Conservation (phyloP, 2,329 filamentous ascomycete species). For the Fusarium metavorans region DNA sequence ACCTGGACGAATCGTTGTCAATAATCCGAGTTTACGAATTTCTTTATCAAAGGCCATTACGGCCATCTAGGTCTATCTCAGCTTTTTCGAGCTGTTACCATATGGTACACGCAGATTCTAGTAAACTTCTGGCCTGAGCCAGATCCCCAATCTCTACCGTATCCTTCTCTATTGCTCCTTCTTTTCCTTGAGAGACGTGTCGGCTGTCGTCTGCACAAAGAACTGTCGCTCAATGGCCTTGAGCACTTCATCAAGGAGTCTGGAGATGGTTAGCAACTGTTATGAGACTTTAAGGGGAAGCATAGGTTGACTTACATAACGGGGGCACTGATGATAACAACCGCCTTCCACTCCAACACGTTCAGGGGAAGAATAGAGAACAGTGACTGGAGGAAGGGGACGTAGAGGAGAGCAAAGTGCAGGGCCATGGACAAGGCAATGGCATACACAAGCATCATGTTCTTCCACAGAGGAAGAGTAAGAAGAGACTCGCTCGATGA, state of each 20-base stretch:
- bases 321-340: slow-evolving; percentile 86
- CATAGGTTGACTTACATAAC: slow-evolving; percentile 78
- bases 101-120: slow-evolving; percentile 48
- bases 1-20: not conserved
- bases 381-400: slow-evolving; percentile 85
- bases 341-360: slow-evolving; percentile 90
- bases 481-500: slow-evolving; percentile 95
- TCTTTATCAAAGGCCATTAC: slow-evolving; percentile 25
- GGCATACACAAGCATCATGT: slow-evolving; percentile 98
- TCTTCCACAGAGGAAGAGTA: slow-evolving; percentile 95
- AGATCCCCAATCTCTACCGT: slow-evolving; percentile 35
- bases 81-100: slow-evolving; percentile 20
- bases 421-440: slow-evolving; percentile 93
- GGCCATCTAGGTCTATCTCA: slow-evolving; percentile 40
- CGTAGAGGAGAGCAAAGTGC: slow-evolving; percentile 94
- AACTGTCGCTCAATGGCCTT: slow-evolving; percentile 80
- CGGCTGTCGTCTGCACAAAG: slow-evolving; percentile 67
- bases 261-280: slow-evolving; percentile 51
- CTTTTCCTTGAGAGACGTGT: slow-evolving; percentile 58
- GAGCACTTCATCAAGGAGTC: slow-evolving; percentile 84
- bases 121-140: slow-evolving; percentile 42
- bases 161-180: slow-evolving; percentile 62
- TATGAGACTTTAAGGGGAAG: not conserved
- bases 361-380: slow-evolving; percentile 94
- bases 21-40: slow-evolving; percentile 24